Base-by-base conservation (phyloP, 2,329 filamentous ascomycete genomes). In the Fusarium luffae region DNA sequence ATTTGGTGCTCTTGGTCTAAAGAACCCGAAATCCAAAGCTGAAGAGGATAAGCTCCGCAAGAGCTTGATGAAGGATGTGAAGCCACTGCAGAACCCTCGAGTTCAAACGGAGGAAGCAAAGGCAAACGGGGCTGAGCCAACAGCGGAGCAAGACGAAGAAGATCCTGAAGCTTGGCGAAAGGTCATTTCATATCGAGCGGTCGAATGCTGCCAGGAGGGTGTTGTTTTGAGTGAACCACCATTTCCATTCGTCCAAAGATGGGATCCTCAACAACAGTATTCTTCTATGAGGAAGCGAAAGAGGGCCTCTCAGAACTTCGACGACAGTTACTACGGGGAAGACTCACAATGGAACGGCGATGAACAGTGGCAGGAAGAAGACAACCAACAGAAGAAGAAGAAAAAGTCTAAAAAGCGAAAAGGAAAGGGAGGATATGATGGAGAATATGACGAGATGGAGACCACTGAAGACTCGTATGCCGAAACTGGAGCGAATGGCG, bases 241-340 rank as follows among this genome's bases (percentile, higher is more conserved):
- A 0, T 98, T 97, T 75, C 94, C 94, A 0, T 98, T 98, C 78
- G 84, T 92, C 18, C 94, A 98, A 78, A 88, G 92, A 48, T 98
- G 94, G 95, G 93, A 97, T 78, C 86, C 88, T 5, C 90, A 93
- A 65, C 92, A 94, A 74, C 81, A 82, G 69, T 80, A 74, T 52
- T 77, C 77, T 4, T 75, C 73, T 7, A 82, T 82, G 70, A 80
- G 79, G 10, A 88, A 84, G 67, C 80, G 82, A 56, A 90, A 90
- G 76, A 82, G 84, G 32, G 65, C 74, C 80, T 71, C 82, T 74
- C 70, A 81, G 79, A 60, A 69, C 21, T 73, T 74, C 7, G 77
- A 75, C 13, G 76, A 78, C 3, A 68, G 54, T 19, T 74, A 75
- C 55, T 76, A 76, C 21, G 73, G 75, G 6, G 76, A 79, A 40